Percentiles rank a stretch among this genome's conserved stretches.
Evolutionary conservation across 139 green algal species (phyloP).

Genomic region (Asterochloris erici): DNA sequence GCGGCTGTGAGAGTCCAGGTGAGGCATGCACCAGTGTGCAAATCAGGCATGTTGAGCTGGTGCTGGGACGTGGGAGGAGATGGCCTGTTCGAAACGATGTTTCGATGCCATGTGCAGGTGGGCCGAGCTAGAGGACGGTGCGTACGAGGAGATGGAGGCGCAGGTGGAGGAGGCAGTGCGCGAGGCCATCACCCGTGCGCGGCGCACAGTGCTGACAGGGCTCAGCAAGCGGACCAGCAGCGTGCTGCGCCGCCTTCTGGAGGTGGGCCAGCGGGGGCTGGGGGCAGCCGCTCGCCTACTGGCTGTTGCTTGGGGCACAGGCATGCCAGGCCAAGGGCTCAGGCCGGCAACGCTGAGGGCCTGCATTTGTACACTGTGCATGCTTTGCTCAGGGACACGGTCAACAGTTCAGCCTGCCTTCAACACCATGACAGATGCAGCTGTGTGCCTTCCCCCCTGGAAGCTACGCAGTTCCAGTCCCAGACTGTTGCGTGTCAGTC

Average conservation of each 20-base stretch:
- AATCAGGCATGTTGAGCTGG: neutral
- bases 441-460: too few species aligned
- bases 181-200: neutral
- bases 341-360: too few species aligned
- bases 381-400: too few species aligned
- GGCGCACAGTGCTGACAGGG: neutral
- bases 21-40: neutral
- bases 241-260: neutral
- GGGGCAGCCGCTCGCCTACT: too few species aligned
- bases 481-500: too few species aligned
- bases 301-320: too few species aligned
- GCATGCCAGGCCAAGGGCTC: too few species aligned
- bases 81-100: neutral
- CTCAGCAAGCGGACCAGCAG: neutral
- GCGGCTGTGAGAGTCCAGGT: neutral
- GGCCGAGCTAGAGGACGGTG: neutral
- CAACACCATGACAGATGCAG: too few species aligned
- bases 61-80: neutral
- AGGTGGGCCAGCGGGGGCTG: too few species aligned
- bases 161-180: neutral
- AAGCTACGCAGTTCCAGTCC: too few species aligned
- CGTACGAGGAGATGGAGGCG: neutral
- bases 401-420: too few species aligned
- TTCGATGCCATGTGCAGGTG: neutral
- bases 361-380: too few species aligned